Conservation (phyloP, 371 early-diverging fungal species). For the Batrachochytrium dendrobatidis region DNA sequence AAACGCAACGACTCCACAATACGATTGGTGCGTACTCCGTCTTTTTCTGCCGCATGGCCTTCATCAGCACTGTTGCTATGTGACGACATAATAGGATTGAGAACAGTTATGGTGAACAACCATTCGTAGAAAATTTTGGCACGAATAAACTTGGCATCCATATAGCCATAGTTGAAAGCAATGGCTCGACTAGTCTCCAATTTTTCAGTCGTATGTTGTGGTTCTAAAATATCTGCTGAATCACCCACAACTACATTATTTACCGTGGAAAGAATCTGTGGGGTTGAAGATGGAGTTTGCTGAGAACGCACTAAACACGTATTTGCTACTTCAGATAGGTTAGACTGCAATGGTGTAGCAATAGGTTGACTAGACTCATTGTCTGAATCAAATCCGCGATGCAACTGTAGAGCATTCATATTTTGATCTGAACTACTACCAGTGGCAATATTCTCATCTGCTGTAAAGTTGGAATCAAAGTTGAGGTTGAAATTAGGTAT, state of each 20-base stretch:
- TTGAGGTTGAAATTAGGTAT: no score
- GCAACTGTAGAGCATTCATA: no score
- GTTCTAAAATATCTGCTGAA: background rate
- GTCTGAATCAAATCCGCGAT: no score
- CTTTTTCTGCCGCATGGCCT: conserved; percentile 13
- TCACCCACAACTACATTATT: background rate
- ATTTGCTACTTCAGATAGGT: no score
- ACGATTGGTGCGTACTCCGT: background rate
- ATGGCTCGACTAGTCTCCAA: conserved; percentile 13
- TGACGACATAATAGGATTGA: background rate
- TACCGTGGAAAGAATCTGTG: background rate
- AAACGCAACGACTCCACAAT: conserved; percentile 3
- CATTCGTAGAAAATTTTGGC: conserved; percentile 36
- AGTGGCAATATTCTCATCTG: no score
- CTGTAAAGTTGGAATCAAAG: no score
- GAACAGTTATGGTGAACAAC: conserved; percentile 15
- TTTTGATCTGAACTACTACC: no score
- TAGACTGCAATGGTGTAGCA: no score
- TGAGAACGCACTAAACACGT: conserved; percentile 8
- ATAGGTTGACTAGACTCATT: no score
- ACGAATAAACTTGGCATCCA: conserved; percentile 37
- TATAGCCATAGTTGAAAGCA: conserved; percentile 40
- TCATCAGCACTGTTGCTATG: background rate
- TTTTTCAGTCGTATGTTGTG: background rate
- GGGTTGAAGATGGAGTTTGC: background rate